Base-by-base conservation (phyloP, 2,329 filamentous ascomycete species). In the Cercospora zeina region DNA sequence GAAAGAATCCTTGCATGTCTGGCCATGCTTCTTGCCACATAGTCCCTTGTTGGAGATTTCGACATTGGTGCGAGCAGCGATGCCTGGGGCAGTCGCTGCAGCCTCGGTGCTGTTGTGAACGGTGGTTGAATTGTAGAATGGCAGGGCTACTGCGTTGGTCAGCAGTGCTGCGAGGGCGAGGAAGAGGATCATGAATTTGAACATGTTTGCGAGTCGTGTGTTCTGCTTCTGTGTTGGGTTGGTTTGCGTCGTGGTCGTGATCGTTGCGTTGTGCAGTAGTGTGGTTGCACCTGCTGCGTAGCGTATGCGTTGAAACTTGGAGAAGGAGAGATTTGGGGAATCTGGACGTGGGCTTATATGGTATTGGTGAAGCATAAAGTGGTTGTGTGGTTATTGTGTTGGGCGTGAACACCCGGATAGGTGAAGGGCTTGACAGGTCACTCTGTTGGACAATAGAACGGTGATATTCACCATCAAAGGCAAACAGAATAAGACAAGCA, bases 341-440 rank as follows among this genome's bases (percentile, higher is more conserved):
- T 9, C 2, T 49, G 11, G 8, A 19, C 13, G 14, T 8, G 6
- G 14, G 42, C 21, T 49, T 49, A 49, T 49, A 49, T 14, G 21
- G 6, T 30, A 49, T 49, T 21, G 42, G 24, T 49, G 42, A n/a
- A 14, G 16, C 37, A 54, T 54, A 54, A 8, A 54, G 51, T 30
- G 16, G 37, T 27, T 54, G 51, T 39, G 51, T 19, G 30, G 19
- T 11, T 19, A 36, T 24, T 54, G 31, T 54, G n/a, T 39, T 16
- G 19, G 33, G 51, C 33, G 33, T 14, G 14, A 27, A 21, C 21
- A 13, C 42, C 27, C 14, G 21, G n/a, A 13, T 21, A 30, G 27
- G 21, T 49, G 42, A 49, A 49, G 42, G 2, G 1, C 8, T 9
- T 9, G 3, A 27, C 42, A n/a, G 14, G 13, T 7, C 42, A 27